Percentiles rank a stretch among this genome's conserved stretches.
phyloP scores from a whole-genome alignment of 495 filamentous ascomycete species.

The Penicillium lividum region DNA sequence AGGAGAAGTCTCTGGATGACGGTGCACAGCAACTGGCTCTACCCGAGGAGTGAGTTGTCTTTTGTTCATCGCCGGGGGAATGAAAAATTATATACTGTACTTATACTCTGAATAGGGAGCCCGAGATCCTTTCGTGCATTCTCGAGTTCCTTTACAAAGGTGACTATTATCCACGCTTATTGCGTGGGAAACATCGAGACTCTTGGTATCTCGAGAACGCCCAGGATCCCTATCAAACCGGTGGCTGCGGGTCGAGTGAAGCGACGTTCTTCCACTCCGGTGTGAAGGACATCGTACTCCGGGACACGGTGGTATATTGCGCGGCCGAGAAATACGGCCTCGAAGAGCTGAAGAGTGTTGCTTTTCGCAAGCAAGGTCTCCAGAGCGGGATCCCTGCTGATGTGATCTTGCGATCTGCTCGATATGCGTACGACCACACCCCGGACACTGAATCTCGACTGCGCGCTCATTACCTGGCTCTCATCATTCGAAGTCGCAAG shows the following conservation, averaged over 20 bases:
- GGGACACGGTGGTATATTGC: slow-evolving; percentile 92
- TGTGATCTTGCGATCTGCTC: slow-evolving; percentile 84
- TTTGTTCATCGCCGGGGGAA: too few relatives aligned
- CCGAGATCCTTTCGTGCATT: slow-evolving; percentile 65
- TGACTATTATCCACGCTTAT: slow-evolving; percentile 63
- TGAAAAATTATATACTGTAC: not conserved
- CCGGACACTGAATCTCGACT: slow-evolving; percentile 86
- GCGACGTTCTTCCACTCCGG: slow-evolving; percentile 71
- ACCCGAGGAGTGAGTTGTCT: slow-evolving; percentile 53
- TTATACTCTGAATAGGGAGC: slow-evolving; percentile 44
- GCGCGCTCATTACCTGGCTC: slow-evolving; percentile 89
- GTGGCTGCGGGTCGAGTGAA: slow-evolving; percentile 66
- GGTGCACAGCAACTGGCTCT: slow-evolving; percentile 56
- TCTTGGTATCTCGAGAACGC: slow-evolving; percentile 71
- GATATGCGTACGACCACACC: slow-evolving; percentile 92
- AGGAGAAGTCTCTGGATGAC: slow-evolving; percentile 58
- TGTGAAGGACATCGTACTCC: slow-evolving; percentile 70
- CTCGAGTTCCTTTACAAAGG: slow-evolving; percentile 74
- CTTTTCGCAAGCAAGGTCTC: slow-evolving; percentile 89
- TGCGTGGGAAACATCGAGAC: slow-evolving; percentile 48
- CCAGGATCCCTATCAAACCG: slow-evolving; percentile 44
- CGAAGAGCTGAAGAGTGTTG: slow-evolving; percentile 81
- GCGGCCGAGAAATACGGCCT: slow-evolving; percentile 81
- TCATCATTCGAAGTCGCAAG: slow-evolving; percentile 90
- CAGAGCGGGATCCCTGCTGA: slow-evolving; percentile 81